Base-by-base conservation (phyloP, 768 basidiomycete genomes). In the Panus rudis region DNA sequence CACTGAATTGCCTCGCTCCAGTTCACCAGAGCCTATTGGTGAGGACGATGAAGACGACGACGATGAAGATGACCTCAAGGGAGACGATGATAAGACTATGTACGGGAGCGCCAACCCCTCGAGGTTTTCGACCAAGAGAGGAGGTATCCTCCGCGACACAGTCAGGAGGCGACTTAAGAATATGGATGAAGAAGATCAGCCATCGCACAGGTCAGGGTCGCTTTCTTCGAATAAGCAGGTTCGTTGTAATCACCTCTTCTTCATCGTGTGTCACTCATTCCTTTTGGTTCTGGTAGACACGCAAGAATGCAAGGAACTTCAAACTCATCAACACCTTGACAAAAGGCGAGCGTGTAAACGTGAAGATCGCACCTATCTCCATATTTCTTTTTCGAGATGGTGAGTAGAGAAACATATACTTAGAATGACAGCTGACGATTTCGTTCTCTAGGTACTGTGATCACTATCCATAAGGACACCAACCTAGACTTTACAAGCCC, bases 371-470 rank as follows among this genome's bases (percentile, higher is more conserved):
- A 25, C 79, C 84, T 3, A 69, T 86, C 64, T 83, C 70, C 53
- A 72, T 86, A 45, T 84, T 84, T 63, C 66, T 86, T 6, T 68
- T 78, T 50, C 69, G 78, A 45, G 75, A 84, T 54, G 83, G 83
- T 73, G 54, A 40, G 63, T 58, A 50, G 25, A 10, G 23, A 37
- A 19, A 27, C 28, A 8, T 28, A 23, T 17, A 48, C 11, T 22
- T 25, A 10, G 17, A 31, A 47, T 48, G 37, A 13, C 17, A 24
- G 8, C n/a, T n/a, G n/a, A n/a, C n/a, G n/a, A 45, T 20, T n/a
- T 11, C 12, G 16, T 13, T 14, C 5, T 31, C 7, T 25, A 81
- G 79, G 80, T 28, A 82, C 78, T 20, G 71, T 84, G 26, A 76
- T 84, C 30, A 78, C 81, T 6, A 71, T 84, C 41, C 69, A 73